Base-by-base conservation (phyloP, 768 basidiomycete species). In the Kwoniella sp. region DNA sequence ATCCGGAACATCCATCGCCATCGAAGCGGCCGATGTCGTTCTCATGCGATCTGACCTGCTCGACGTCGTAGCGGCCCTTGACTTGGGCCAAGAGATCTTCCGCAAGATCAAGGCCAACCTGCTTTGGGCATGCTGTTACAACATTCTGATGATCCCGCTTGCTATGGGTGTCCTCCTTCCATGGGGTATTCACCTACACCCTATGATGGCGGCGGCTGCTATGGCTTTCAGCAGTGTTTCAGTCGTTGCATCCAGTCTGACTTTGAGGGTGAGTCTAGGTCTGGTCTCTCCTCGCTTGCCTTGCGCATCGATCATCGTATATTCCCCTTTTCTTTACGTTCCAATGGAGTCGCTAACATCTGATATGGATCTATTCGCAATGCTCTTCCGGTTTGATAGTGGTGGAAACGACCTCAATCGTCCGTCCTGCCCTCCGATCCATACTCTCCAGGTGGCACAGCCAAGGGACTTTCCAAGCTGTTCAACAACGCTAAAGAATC, bases 221-320 rank as follows among this genome's bases (percentile, higher is more conserved):
- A 99, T 99, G 96, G 96, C 96, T 25, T 93, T 92, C 79, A 94
- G 91, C 33, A 91, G 89, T 70, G 95, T 98, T 37, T 93, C 91
- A 69, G 96, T 99, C 55, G 95, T 99, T 17, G 87, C 86, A 26
- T 92, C 90, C 64, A 93, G 91, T 63, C 82, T 98, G 76, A 86
- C 90, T 50, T 83, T 99, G 67, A 88, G 85, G 74, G 73, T 93
- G 60, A 68, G 79, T 64, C 12, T 21, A 37, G 19, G 52, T 2
- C 17, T 48, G 6, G 7, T 33, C 33, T 33, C 33, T 33, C 13
- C 33, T 33, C n/a, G n/a, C n/a, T n/a, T n/a, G n/a, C n/a, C n/a
- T n/a, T n/a, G n/a, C n/a, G n/a, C n/a, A n/a, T n/a, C n/a, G n/a
- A n/a, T n/a, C n/a, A n/a, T n/a, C n/a, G n/a, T n/a, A n/a, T n/a